Conservation (phyloP, 140 eudicot species). For the Senecio squalidus region DNA sequence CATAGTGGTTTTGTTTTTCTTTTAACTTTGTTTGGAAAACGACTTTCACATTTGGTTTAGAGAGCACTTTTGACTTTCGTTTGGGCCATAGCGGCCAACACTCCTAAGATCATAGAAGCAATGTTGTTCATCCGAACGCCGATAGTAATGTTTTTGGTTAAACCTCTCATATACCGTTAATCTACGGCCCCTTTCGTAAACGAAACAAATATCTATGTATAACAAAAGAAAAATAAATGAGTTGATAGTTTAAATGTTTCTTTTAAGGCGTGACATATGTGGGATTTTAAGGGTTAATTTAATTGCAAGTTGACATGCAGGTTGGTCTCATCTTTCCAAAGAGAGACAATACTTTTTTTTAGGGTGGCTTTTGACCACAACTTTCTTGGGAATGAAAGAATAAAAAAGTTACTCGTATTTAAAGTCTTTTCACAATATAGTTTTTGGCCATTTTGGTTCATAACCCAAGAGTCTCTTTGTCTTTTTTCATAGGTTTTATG, state of each 20-base stretch:
- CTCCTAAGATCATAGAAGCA: no score
- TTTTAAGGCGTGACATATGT: constrained; percentile 27
- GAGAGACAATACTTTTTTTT: constrained; percentile 27
- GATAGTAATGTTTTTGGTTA: no score
- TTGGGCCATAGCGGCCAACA: no score
- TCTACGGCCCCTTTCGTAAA: no score
- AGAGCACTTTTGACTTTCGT: no score
- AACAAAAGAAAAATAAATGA: background rate
- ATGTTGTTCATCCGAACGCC: no score
- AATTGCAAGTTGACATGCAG: constrained; percentile 34
- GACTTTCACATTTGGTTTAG: no score
- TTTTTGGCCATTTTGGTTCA: constrained; percentile 25
- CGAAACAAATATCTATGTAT: no score
- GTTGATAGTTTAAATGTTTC: constrained; percentile 23
- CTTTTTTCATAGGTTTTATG: background rate
- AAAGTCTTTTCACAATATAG: constrained; percentile 20
- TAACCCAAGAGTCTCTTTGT: constrained; percentile 26
- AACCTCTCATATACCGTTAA: no score
- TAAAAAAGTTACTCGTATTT: constrained; percentile 15
- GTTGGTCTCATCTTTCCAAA: constrained; percentile 33
- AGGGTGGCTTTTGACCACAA: constrained; percentile 25
- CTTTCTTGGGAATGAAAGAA: constrained; percentile 80
- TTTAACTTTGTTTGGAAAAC: no score
- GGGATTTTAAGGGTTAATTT: constrained; percentile 17
- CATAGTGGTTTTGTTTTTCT: no score